phyloP scores from a whole-genome alignment of 306 rosid genomes.

The Quercus cerris region DNA sequence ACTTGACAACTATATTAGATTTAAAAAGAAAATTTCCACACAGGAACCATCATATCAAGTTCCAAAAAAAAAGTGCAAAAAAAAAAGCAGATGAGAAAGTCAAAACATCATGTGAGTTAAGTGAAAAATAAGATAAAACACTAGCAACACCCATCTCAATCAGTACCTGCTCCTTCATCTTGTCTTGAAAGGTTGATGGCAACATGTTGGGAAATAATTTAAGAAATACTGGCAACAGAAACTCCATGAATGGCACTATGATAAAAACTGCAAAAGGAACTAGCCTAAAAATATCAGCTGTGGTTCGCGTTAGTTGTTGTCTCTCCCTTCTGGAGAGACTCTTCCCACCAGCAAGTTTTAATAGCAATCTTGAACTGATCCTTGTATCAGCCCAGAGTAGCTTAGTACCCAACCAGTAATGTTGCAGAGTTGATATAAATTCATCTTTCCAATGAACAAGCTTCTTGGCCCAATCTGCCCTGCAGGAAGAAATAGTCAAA shows the following conservation, averaged over 20 bases:
- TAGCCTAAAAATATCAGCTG: slow-evolving; percentile 87
- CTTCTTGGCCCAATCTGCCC: slow-evolving; percentile 95
- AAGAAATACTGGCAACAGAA: slow-evolving; percentile 80
- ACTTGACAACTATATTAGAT: not conserved
- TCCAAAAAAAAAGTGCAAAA: not conserved
- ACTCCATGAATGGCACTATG: slow-evolving; percentile 91
- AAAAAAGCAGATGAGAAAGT: not conserved
- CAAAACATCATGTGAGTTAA: not conserved
- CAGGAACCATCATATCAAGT: not conserved
- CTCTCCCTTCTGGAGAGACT: slow-evolving; percentile 90
- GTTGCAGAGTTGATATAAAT: slow-evolving; percentile 68
- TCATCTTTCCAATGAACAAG: slow-evolving; percentile 79
- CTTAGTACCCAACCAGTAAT: slow-evolving; percentile 92
- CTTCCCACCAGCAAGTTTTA: slow-evolving; percentile 92
- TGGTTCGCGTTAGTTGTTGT: slow-evolving; percentile 87
- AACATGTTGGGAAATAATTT: slow-evolving; percentile 92
- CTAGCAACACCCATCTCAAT: slow-evolving; percentile 4
- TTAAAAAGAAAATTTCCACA: not conserved
- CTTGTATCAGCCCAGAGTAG: slow-evolving; percentile 80
- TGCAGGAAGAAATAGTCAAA: slow-evolving; percentile 36
- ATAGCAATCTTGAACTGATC: slow-evolving; percentile 74
- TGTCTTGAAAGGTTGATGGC: slow-evolving; percentile 95
- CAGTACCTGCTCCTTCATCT: slow-evolving; percentile 87
- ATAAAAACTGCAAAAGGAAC: slow-evolving; percentile 88
- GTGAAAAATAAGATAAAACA: slow-evolving; percentile 2